A percentile compares a stretch with the other conserved stretches of the same genome.
Evolutionary conservation across 78 protist genomes (phyloP).

Genomic region (Dictyostelium capitatum): DNA sequence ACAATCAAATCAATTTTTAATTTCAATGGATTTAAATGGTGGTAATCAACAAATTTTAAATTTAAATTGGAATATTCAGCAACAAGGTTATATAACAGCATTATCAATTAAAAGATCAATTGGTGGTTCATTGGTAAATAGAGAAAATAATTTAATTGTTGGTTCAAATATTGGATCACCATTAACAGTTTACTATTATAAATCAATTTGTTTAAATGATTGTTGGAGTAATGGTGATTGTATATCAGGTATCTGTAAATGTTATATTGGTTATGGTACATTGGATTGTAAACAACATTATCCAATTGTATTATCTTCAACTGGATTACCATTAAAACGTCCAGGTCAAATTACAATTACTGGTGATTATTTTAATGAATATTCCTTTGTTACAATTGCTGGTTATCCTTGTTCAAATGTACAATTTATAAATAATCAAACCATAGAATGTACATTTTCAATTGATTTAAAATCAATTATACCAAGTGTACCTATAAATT

Average conservation of each 20-base stretch:
- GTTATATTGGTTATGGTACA: constrained; percentile 10
- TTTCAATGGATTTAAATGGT: constrained; percentile 13
- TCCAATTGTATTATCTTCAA: background rate
- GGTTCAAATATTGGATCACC: background rate
- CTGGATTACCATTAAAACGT: background rate
- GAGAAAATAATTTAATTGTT: background rate
- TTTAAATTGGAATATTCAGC: background rate
- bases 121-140: too few species aligned
- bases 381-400: background rate
- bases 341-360: background rate
- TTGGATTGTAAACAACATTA: constrained; percentile 17
- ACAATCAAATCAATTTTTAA: background rate
- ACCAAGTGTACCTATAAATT: too few species aligned
- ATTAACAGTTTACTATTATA: background rate
- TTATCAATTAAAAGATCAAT: background rate
- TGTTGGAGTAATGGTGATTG: constrained; percentile 44
- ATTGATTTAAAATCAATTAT: background rate
- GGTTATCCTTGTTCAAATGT: background rate
- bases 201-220: constrained; percentile 32
- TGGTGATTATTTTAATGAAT: background rate
- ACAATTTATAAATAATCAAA: background rate
- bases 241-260: background rate
- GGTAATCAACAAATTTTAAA: background rate
- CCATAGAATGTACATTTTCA: background rate
- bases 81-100: background rate